phyloP scores from a whole-genome alignment of 345 rosid species.

The Lepidium aucheri region DNA sequence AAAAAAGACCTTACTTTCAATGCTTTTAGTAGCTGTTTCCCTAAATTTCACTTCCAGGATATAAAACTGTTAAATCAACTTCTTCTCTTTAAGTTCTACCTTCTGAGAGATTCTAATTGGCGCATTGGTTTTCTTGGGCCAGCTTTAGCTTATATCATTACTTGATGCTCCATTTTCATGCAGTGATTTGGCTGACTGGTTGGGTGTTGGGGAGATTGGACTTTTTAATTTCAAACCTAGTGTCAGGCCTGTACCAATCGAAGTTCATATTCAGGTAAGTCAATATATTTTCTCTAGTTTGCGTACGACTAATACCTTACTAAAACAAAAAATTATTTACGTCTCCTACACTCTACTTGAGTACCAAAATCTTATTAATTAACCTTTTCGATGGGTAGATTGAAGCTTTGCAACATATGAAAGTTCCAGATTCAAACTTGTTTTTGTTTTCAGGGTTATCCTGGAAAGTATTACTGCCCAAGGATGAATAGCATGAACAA shows the following conservation, averaged over 20 bases:
- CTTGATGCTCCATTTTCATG: conserved; percentile 9
- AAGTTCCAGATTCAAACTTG: neutral
- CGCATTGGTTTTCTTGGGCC: conserved; percentile 1
- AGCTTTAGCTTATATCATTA: neutral
- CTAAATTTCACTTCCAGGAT: neutral
- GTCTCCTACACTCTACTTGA: neutral
- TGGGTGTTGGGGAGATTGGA: conserved; percentile 89
- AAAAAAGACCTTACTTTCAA: neutral
- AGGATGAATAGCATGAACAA: conserved; percentile 98
- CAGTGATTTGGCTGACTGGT: conserved; percentile 98
- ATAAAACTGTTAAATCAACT: neutral
- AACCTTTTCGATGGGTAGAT: neutral
- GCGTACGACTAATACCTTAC: neutral
- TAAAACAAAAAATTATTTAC: neutral
- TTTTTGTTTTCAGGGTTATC: conserved; percentile 71
- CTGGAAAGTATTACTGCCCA: conserved; percentile 91
- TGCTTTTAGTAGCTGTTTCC: neutral
- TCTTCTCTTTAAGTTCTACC: neutral
- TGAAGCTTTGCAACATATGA: neutral
- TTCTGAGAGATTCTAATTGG: neutral
- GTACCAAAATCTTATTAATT: neutral
- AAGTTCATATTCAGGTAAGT: conserved; percentile 97
- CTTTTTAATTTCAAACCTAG: conserved; percentile 98
- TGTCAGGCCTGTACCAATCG: conserved; percentile 98
- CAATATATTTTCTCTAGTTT: conserved; percentile 17